phyloP scores from a whole-genome alignment of 2,329 filamentous ascomycete species.

The Pseudogymnoascus sp. region DNA sequence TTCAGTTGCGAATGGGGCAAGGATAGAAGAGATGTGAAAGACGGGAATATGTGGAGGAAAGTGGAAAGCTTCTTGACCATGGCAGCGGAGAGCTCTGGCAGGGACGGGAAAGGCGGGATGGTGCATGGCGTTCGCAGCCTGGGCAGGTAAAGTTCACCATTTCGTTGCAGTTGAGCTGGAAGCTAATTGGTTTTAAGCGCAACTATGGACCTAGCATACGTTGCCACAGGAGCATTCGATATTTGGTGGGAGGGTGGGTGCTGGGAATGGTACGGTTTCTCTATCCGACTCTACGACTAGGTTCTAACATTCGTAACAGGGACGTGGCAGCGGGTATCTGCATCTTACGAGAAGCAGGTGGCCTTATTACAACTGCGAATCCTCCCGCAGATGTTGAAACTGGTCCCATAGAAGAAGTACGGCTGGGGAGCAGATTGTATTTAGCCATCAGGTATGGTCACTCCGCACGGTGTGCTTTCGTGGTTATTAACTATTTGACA shows the following conservation, averaged over 20 bases:
- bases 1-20: constrained; percentile 77
- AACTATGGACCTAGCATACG: constrained; percentile 66
- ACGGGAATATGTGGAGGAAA: constrained; percentile 63
- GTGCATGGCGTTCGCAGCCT: constrained; percentile 68
- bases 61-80: constrained; percentile 69
- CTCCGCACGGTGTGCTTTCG: neutral
- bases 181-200: constrained; percentile 42
- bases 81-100: constrained; percentile 55
- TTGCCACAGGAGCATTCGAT: constrained; percentile 66
- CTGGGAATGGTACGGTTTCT: constrained; percentile 59
- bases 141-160: constrained; percentile 39
- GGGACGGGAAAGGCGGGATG: constrained; percentile 64
- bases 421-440: constrained; percentile 60
- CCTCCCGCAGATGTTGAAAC: constrained; percentile 51
- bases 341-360: constrained; percentile 64
- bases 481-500: constrained; percentile 24
- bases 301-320: constrained; percentile 32
- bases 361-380: constrained; percentile 65
- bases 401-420: constrained; percentile 49
- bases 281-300: neutral
- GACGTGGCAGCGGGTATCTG: constrained; percentile 70
- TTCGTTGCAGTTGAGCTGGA: neutral
- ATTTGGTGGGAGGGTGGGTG: constrained; percentile 80
- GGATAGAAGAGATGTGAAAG: constrained; percentile 56
- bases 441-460: constrained; percentile 52